Percentiles rank a stretch among this genome's conserved stretches.
Evolutionary conservation across 2,329 filamentous ascomycete species (phyloP).

Genomic region (Penicillium sp.): DNA sequence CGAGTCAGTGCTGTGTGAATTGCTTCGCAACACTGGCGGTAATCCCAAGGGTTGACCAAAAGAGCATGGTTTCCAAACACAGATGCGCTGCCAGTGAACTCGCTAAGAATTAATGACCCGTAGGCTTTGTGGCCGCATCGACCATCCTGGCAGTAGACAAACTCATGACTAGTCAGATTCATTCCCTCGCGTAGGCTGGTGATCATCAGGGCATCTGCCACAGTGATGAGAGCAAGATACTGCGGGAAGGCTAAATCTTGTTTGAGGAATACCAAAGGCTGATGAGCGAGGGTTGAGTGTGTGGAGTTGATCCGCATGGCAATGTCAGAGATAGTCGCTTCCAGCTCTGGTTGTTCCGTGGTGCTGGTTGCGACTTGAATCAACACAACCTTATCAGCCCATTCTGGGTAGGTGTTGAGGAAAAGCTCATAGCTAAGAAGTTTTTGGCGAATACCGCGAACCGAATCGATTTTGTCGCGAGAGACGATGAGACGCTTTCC

Average conservation of each 20-base stretch:
- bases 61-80: constrained; percentile 80
- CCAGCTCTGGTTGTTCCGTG: constrained; percentile 82
- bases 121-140: constrained; percentile 71
- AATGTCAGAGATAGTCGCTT: constrained; percentile 87
- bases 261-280: constrained; percentile 89
- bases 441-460: constrained; percentile 91
- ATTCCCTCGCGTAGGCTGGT: constrained; percentile 94
- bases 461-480: constrained; percentile 88
- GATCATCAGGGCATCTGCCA: constrained; percentile 90
- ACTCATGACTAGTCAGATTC: constrained; percentile 95
- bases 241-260: constrained; percentile 92
- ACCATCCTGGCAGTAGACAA: constrained; percentile 88
- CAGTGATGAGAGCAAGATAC: constrained; percentile 85
- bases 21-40: constrained; percentile 80
- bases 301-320: constrained; percentile 90
- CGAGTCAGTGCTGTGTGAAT: constrained; percentile 84
- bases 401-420: constrained; percentile 88
- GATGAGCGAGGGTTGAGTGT: constrained; percentile 86
- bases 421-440: constrained; percentile 89
- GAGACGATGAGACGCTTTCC: constrained; percentile 90
- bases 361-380: constrained; percentile 93
- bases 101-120: constrained; percentile 85
- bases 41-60: constrained; percentile 93
- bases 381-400: constrained; percentile 80
- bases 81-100: constrained; percentile 89